A percentile compares a stretch with the other conserved stretches of the same genome.
Evolutionary conservation across 164 flowering plant genomes (phyloP).

Genomic region (Nymphaea colorata): DNA sequence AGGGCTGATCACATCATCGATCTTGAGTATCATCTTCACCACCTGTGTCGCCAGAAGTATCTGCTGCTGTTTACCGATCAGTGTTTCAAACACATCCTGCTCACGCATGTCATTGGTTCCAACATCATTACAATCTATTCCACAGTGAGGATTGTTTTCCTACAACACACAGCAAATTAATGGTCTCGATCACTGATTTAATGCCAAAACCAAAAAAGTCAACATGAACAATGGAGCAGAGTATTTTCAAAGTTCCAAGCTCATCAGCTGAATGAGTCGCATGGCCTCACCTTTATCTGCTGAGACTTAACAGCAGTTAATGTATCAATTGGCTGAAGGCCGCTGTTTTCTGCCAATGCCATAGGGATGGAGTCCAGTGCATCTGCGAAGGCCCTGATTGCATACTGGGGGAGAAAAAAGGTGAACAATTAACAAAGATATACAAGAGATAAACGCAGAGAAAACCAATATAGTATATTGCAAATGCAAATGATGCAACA

Average conservation of each 20-base stretch:
- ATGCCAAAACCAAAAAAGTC: too few relatives aligned
- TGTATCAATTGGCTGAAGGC: slow-evolving; percentile 94
- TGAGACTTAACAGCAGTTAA: slow-evolving; percentile 89
- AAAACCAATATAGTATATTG: neutral
- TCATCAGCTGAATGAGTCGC: neutral
- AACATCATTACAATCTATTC: slow-evolving; percentile 94
- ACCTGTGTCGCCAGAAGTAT: slow-evolving; percentile 90
- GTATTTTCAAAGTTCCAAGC: too few relatives aligned
- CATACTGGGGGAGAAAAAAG: slow-evolving; percentile 49
- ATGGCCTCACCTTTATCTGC: slow-evolving; percentile 65
- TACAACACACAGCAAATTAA: slow-evolving; percentile 15
- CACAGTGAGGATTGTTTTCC: slow-evolving; percentile 73
- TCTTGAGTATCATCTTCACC: slow-evolving; percentile 94
- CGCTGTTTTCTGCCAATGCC: slow-evolving; percentile 99
- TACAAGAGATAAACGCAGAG: neutral
- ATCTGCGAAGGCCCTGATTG: slow-evolving; percentile 93
- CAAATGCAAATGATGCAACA: too few relatives aligned
- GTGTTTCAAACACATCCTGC: slow-evolving; percentile 90
- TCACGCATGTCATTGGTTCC: slow-evolving; percentile 96
- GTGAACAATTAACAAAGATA: neutral
- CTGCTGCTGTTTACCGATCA: slow-evolving; percentile 97
- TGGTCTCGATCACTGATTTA: too few relatives aligned
- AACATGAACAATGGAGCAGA: too few relatives aligned
- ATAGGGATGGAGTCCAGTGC: slow-evolving; percentile 91
- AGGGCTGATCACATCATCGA: slow-evolving; percentile 85